Base-by-base conservation (phyloP, 345 rosid genomes). In the Rhizophora apiculata region DNA sequence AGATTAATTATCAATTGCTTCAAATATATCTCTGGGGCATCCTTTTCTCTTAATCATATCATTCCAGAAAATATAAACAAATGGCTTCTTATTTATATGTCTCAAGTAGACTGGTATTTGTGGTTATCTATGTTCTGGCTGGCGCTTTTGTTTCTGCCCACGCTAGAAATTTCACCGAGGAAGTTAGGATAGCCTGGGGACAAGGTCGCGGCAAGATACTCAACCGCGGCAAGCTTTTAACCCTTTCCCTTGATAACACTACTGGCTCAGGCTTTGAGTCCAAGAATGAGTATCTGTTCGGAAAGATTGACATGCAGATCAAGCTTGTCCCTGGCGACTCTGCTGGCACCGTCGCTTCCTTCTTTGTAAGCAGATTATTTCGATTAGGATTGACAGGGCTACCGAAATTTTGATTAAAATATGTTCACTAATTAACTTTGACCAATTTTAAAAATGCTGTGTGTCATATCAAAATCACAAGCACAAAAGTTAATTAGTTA, bases 221-320 rank as follows among this genome's bases (percentile, higher is more conserved):
- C 64, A 61, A 61, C 64, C 31, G 20, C 20, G 64, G 64, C 36
- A 31, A 61, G n/a, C 32, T 61, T 34, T 20, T 61, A 15, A 61
- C 64, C 8, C 64, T 61, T 31, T 19, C 39, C n/a, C 64, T 61
- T 2, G 64, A 61, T 43, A 30, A 20, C 5, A 9, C 64, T 19
- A 5, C 64, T 7, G 64, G 64, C 24, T 61, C 64, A 18, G 64
- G 64, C 6, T 61, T 61, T 34, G 39, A 61, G 5, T 31, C 64
- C 48, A 61, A 61, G 15, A 18, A 61, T 21, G 48, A 34, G 48
- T 61, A 31, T 32, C n/a, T 61, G 22, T 34, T 61, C 24, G 64
- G 64, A 18, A 61, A 34, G 64, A 31, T 61, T 34, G 64, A 61
- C 46, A 34, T 61, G 64, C 64, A 55, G 27, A 21, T 55, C 59